Evolutionary conservation across 2,329 filamentous ascomycete species (phyloP), one percentile per base, ranked within the genome.

Genomic region (Claviceps monticola): DNA sequence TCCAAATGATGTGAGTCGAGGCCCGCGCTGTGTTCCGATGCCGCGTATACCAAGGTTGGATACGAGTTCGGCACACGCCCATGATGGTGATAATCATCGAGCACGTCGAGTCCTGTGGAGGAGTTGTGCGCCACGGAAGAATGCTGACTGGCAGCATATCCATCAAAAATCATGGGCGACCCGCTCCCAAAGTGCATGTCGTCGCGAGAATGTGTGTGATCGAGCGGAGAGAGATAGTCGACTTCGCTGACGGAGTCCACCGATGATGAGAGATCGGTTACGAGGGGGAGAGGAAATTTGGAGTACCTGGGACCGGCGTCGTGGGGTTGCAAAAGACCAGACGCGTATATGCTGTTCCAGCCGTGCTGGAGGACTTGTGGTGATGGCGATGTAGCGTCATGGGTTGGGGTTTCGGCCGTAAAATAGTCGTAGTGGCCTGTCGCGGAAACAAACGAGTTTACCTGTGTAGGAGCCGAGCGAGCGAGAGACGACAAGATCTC

Each of bases 141-240:
- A 58, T 66, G 72, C 52, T 79, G 74, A 51, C 67, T 67, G 2
- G 63, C 57, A 3, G 72, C 68, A 57, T 75, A 81, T 59, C 67
- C 73, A 53, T 81, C 78, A 61, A 82, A 83, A 58, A 80, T 71
- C 51, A 76, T 69, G 4, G 70, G 69, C 5, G 78, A 76, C 64
- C 75, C 80, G 59, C 76, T 71, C 52, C 78, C 67, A 58, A 75
- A 80, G 2, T 74, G 69, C 23, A 79, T 66, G 19, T 82, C 78
- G 29, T 82, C 78, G 56, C 76, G 77, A 66, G 55, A 74, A 74
- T 69, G 80, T 56, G 66, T 67, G 55, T 80, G 78, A 62, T 72
- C 74, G 56, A 82, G 70, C 8, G 80, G 79, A 3, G 80, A 83
- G 59, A 80, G 66, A 59, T 82, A 83, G 59, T 82, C 79, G 53